Evolutionary conservation across 2,329 filamentous ascomycete species (phyloP), one percentile per base, ranked within the genome.

Genomic region (Eutypa lata): DNA sequence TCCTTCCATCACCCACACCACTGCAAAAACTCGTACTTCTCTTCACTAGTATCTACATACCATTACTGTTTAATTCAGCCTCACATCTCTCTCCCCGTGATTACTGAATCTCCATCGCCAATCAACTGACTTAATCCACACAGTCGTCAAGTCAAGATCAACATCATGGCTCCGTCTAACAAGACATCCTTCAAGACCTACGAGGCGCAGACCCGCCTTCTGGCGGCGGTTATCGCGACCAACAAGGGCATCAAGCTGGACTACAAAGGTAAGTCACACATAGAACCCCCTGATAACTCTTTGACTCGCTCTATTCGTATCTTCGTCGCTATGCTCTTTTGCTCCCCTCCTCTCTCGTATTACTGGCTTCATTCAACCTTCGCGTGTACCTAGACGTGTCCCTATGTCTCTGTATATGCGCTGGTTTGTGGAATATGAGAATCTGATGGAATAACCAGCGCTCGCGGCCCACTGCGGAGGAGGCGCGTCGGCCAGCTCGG

Each of bases 221-320:
- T 87, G 2, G 78, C 82, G 1, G 83, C 84, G 5, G 78, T 87
- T 22, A 70, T 87, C 0, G 84, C 83, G 0, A 80, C 82, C 2
- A 76, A 81, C 50, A 78, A 78, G 0, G 71, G 72, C 0, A 62
- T 80, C 0, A 82, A 78, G 56, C 77, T 85, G 50, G 82, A 87
- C 65, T 86, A 81, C 66, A 81, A 79, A 62, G 82, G 84, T 87
- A 76, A 72, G 80, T 61, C 4, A 21, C 87, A 76, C 71, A 80
- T 61, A 3, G 21, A 40, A 18, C 7, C 18, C 47, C 42, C 24
- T 19, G 38, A 26, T 40, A 21, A 2, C 16, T 48, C 38, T n/a
- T 26, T 18, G 6, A 19, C 37, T 16, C 52, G 40, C 24, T 38
- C 31, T 35, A 13, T 31, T 43, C 14, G 31, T 18, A 16, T 16